phyloP scores from a whole-genome alignment of 2,329 filamentous ascomycete species.

The Lasiodiplodia sp. region DNA sequence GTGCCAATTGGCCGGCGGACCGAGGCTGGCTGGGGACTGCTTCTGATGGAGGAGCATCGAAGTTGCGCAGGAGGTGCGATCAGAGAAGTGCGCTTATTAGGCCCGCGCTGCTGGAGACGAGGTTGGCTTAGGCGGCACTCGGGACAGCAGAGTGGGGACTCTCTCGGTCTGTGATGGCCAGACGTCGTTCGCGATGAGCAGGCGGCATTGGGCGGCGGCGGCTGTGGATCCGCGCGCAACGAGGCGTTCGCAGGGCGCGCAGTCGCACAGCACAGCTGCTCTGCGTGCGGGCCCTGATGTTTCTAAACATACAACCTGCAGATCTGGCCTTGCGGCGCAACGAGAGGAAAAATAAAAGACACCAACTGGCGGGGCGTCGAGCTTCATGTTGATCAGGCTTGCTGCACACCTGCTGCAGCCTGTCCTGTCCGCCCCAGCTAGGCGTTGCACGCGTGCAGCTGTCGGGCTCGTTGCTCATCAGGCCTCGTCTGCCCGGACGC shows the following conservation, averaged over 20 bases:
- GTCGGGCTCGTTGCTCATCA: not conserved
- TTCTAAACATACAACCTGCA: constrained; percentile 24
- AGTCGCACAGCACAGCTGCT: constrained; percentile 14
- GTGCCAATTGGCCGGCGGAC: constrained; percentile 13
- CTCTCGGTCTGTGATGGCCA: not conserved
- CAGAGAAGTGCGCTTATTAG: not conserved
- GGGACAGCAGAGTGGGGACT: constrained; percentile 18
- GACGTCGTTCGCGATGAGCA: constrained; percentile 12
- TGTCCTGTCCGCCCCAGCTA: not conserved
- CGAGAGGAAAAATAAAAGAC: not conserved
- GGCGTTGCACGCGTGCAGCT: not conserved
- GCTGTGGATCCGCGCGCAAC: not conserved
- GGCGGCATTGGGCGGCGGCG: constrained; percentile 1
- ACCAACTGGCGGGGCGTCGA: not conserved
- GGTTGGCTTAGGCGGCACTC: constrained; percentile 18
- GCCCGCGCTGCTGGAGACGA: constrained; percentile 19
- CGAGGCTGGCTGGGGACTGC: not conserved
- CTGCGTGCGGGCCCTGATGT: constrained; percentile 5
- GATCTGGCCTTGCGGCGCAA: not conserved
- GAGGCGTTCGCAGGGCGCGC: constrained; percentile 7
- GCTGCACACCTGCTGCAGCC: not conserved
- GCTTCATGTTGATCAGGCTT: not conserved
- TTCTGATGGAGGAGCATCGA: not conserved
- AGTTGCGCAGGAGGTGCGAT: constrained; percentile 5
- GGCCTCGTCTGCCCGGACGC: not conserved